A percentile compares a stretch with the other conserved stretches of the same genome.
These are phyloP conservation scores for Fusarium albosuccineum DNA, from an alignment of 2,329 filamentous ascomycete species.

Conservation along the genomic window DNA sequence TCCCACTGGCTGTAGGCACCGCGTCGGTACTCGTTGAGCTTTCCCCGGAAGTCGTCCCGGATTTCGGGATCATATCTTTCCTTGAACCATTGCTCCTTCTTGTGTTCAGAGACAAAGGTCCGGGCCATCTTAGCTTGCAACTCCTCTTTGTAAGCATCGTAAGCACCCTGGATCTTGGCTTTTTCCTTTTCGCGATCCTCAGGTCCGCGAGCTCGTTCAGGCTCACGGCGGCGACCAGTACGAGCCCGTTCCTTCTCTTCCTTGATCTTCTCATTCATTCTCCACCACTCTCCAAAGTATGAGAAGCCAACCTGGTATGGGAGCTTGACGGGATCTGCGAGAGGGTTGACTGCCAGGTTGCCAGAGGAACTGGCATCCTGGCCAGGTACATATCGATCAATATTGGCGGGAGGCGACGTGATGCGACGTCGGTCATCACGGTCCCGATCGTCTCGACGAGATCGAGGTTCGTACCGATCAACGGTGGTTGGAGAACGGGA, in stretches of 20 bases:
- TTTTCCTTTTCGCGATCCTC: constrained; percentile 86
- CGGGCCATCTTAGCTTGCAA: constrained; percentile 85
- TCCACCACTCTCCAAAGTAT: constrained; percentile 90
- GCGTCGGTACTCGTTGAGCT: constrained; percentile 84
- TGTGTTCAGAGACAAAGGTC: constrained; percentile 90
- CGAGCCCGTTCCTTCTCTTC: constrained; percentile 81
- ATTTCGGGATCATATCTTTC: constrained; percentile 92
- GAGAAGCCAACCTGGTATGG: constrained; percentile 88
- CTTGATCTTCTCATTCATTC: constrained; percentile 83
- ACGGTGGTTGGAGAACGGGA: constrained; percentile 79
- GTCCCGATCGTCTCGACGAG: constrained; percentile 75
- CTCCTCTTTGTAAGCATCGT: constrained; percentile 76
- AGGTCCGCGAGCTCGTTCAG: constrained; percentile 72
- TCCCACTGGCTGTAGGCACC: constrained; percentile 89
- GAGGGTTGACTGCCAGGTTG: constrained; percentile 69
- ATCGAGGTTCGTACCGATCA: constrained; percentile 81
- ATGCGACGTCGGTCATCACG: constrained; percentile 74
- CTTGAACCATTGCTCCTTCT: constrained; percentile 97
- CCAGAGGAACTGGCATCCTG: constrained; percentile 66
- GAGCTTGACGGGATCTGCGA: constrained; percentile 78
- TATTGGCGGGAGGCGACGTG: constrained; percentile 75
- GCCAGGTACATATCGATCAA: constrained; percentile 87
- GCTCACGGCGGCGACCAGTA: constrained; percentile 76
- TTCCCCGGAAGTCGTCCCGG: constrained; percentile 78
- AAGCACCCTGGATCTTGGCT: constrained; percentile 79